Base-by-base conservation (phyloP, 1,284 basidiomycete species). In the Coriolopsis trogii region DNA sequence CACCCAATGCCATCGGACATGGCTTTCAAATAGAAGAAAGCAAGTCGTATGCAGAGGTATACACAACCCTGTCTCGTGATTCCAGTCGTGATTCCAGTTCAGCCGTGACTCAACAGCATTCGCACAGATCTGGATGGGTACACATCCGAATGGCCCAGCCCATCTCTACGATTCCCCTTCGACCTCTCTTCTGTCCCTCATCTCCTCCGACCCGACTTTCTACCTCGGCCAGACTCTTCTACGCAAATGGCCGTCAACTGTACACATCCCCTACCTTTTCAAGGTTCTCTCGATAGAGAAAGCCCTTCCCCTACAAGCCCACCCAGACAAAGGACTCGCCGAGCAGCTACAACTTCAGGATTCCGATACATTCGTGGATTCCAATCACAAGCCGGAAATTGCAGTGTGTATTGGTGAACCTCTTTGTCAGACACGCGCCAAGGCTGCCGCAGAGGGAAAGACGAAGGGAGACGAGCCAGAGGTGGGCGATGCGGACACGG, bases 341-440 rank as follows among this genome's bases (percentile, higher is more conserved):
- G 81, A 90, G 71, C 75, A 75, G 58, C 73, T 98, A 28, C 87
- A 93, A 66, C 76, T 73, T 3, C 76, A 84, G 58, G 79, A 87
- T 52, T 92, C 93, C 0, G 80, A 91, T 41, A 80, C 95, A 53
- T 51, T 57, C 47, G 43, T 64, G 87, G 93, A 97, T 70, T 79
- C 84, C 10, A 96, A 97, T 63, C 95, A 97, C 67, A 97, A 97
- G 73, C 97, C 96, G 4, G 96, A 99, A 70, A 97, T 99, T 89
- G 94, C 95, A 4, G 82, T 98, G 41, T 95, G 95, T 0, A 74
- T 99, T 50, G 64, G 63, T 4, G 55, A 58, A 29, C 63, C 61
- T 13, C 52, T 67, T 13, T 37, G 16, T 16, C 23, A 9, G 2
- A 48, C 51, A 7, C 33, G 39, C 6, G 45, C 36, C 7, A 30